A percentile compares a stretch with the other conserved stretches of the same genome.
Conservation (phyloP, 805 yeast genomes). For the Starmerella kuoi region DNA sequence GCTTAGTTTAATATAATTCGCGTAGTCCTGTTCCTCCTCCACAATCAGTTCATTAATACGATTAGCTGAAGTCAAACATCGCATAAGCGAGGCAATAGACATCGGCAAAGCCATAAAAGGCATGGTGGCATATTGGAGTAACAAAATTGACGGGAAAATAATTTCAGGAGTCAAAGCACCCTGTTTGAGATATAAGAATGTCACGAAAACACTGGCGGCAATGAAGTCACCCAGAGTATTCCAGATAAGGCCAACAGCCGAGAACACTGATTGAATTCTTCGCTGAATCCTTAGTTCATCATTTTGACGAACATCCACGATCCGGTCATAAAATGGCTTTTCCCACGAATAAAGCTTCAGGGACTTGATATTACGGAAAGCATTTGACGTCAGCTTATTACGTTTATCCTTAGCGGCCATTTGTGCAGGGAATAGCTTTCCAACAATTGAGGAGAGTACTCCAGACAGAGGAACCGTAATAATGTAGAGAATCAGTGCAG, state of each 20-base stretch:
- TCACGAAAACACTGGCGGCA: slow-evolving; percentile 74
- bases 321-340: slow-evolving; percentile 59
- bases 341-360: slow-evolving; percentile 96
- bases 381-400: slow-evolving; percentile 74
- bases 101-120: slow-evolving; percentile 85
- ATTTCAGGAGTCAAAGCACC: slow-evolving; percentile 73
- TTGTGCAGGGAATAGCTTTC: slow-evolving; percentile 57
- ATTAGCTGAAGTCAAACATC: slow-evolving; percentile 47
- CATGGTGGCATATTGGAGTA: slow-evolving; percentile 62
- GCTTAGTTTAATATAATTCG: slow-evolving; percentile 43
- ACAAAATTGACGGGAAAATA: slow-evolving; percentile 51
- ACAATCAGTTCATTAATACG: slow-evolving; percentile 64
- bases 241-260: slow-evolving; percentile 33
- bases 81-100: slow-evolving; percentile 71
- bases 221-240: slow-evolving; percentile 70
- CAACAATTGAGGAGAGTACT: slow-evolving; percentile 44
- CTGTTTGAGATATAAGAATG: slow-evolving; percentile 51
- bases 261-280: slow-evolving; percentile 49
- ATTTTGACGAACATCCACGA: slow-evolving; percentile 65
- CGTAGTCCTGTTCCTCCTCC: slow-evolving; percentile 60
- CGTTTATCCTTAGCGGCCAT: slow-evolving; percentile 85
- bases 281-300: slow-evolving; percentile 66
- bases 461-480: slow-evolving; percentile 70
- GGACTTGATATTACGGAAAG: slow-evolving; percentile 78
- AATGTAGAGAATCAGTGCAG: slow-evolving; percentile 65